phyloP scores from a whole-genome alignment of 2,329 filamentous ascomycete genomes.

The Xylaria sp. region DNA sequence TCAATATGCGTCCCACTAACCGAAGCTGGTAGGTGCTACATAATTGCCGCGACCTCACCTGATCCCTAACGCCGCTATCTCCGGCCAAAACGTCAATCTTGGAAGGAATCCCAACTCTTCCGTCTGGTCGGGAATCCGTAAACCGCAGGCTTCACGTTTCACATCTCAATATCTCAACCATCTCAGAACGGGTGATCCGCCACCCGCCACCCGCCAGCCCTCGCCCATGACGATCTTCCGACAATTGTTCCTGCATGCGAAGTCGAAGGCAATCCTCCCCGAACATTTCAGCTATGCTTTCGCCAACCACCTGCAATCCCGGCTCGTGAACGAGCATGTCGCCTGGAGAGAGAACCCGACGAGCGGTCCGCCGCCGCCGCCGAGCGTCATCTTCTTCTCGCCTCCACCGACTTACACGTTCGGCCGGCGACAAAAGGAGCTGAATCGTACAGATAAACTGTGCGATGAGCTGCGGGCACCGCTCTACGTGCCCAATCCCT shows the following conservation, averaged over 20 bases:
- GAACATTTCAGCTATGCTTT: conserved; percentile 35
- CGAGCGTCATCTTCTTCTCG: conserved; percentile 76
- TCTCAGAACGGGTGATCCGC: neutral
- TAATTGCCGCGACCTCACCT: conserved; percentile 13
- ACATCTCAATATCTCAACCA: neutral
- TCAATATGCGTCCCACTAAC: neutral
- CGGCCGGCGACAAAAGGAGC: conserved; percentile 66
- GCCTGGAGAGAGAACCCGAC: conserved; percentile 45
- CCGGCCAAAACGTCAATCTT: neutral
- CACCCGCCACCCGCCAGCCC: neutral
- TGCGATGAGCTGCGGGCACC: conserved; percentile 37
- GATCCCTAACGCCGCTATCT: conserved; percentile 6
- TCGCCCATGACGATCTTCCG: conserved; percentile 17
- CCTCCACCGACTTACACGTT: conserved; percentile 82
- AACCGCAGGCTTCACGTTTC: neutral
- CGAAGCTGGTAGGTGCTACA: neutral
- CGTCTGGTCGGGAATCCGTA: neutral
- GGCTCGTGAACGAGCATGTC: conserved; percentile 47
- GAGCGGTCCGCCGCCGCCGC: conserved; percentile 45
- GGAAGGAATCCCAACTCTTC: neutral
- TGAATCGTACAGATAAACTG: conserved; percentile 40
- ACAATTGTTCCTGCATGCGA: conserved; percentile 21
- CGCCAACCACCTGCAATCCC: conserved; percentile 36
- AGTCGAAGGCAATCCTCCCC: conserved; percentile 17
- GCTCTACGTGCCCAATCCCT: conserved; percentile 24